Base-by-base conservation (phyloP, 805 yeast species). In the Candida multigemmis region DNA sequence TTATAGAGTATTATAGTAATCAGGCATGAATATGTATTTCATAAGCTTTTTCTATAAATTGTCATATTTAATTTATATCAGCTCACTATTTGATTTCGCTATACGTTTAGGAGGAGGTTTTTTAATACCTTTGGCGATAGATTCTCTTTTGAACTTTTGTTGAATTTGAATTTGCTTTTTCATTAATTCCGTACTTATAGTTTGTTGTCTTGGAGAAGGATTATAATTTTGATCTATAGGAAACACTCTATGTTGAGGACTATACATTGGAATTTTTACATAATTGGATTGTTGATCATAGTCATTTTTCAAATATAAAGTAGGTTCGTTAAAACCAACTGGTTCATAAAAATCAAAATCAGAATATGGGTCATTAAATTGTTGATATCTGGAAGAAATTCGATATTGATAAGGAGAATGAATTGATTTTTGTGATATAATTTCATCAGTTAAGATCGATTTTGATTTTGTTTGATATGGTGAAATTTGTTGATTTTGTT, bases 1-100 rank as follows among this genome's bases (percentile, higher is more conserved):
- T 73, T 26, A 58, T 71, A 10, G 67, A 68, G 30, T 61, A 63
- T 35, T 71, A 68, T 40, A 51, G 57, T 29, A 24, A 24, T 12
- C 26, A 24, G 14, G 18, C 12, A 24, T 17, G 17, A 16, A 24
- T 16, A 18, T 17, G 18, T 18, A 24, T 12, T 17, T 4, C 6
- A 16, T 7, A 17, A 24, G 8, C 16, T n/a, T 9, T n/a, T 7
- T 23, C 11, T 16, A 15, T 9, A 21, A 12, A 18, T 22, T 28
- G 26, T 11, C 25, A 23, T 7, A 22, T 20, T 20, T 20, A 10
- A 6, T 20, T 22, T 12, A 16, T 17, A 7, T 17, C 19, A 17
- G 19, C 9, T 17, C 10, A 17, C 9, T 7, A 7, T 17, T 17
- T 17, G 19, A 17, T 7, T 7, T 17, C 19, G 7, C 10, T 17